Conservation (phyloP, 257 asterid species). For the Cinchona pubescens region DNA sequence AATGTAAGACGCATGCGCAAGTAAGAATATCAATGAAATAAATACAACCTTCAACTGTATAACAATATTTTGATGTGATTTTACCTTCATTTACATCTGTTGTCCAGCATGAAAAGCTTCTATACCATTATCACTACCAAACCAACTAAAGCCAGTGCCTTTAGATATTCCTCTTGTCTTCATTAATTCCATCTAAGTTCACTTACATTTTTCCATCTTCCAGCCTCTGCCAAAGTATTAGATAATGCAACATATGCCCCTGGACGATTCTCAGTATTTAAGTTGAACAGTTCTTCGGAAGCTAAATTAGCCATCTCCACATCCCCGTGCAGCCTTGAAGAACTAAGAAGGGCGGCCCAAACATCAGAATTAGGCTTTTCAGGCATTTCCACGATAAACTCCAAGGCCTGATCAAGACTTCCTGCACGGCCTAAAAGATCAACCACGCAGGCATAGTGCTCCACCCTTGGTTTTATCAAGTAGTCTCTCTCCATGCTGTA, state of each 20-base stretch:
- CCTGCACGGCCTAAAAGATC: slow-evolving; percentile 90
- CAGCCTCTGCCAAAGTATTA: slow-evolving; percentile 79
- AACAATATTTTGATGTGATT: no score
- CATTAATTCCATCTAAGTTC: slow-evolving; percentile 83
- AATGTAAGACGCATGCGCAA: no score
- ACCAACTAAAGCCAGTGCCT: slow-evolving; percentile 91
- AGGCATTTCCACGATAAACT: slow-evolving; percentile 60
- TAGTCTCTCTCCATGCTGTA: slow-evolving; percentile 53
- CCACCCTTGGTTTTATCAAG: slow-evolving; percentile 78
- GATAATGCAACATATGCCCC: slow-evolving; percentile 84
- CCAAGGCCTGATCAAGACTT: slow-evolving; percentile 55
- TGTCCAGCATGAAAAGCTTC: slow-evolving; percentile 69
- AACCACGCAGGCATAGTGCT: slow-evolving; percentile 86
- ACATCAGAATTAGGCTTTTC: slow-evolving; percentile 73
- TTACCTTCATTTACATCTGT: slow-evolving; percentile 13
- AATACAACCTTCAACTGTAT: no score
- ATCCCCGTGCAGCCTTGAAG: slow-evolving; percentile 72
- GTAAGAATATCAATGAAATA: no score
- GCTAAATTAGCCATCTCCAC: slow-evolving; percentile 77
- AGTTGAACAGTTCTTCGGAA: slow-evolving; percentile 70
- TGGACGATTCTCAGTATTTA: slow-evolving; percentile 44
- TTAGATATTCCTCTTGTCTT: slow-evolving; percentile 69
- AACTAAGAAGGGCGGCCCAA: slow-evolving; percentile 86
- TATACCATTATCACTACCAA: slow-evolving; percentile 56
- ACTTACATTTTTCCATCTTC: slow-evolving; percentile 80